Evolutionary conservation across 176 grass and related monocot genomes (phyloP).

Genomic region (Avena insularis): DNA sequence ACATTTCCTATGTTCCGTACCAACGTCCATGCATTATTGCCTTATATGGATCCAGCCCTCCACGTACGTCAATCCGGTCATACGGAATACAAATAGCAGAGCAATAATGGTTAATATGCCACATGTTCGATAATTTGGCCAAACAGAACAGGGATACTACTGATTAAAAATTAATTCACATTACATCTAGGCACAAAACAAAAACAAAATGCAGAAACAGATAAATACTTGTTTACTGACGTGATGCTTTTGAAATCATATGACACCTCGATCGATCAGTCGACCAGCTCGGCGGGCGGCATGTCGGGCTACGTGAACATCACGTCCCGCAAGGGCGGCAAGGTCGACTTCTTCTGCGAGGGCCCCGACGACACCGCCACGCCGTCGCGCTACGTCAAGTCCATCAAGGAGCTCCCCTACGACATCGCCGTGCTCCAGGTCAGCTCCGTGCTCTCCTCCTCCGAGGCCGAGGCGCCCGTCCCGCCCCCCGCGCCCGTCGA

Average conservation of each 20-base stretch:
- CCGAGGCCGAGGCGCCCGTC: constrained; percentile 62
- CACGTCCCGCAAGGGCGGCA: constrained; percentile 54
- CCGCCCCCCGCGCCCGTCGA: constrained; percentile 62
- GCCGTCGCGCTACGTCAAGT: constrained; percentile 54
- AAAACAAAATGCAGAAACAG: neutral
- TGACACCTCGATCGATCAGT: neutral
- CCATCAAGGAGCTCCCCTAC: constrained; percentile 67
- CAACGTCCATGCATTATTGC: constrained; percentile 17
- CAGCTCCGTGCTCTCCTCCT: constrained; percentile 56
- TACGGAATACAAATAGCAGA: neutral
- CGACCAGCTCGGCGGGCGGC: constrained; percentile 47
- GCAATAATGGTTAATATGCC: neutral
- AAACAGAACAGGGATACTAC: neutral
- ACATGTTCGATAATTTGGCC: neutral
- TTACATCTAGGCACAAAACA: neutral
- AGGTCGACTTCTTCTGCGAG: constrained; percentile 52
- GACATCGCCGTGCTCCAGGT: constrained; percentile 68
- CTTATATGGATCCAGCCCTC: neutral
- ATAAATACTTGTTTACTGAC: neutral
- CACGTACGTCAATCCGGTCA: neutral
- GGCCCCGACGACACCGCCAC: constrained; percentile 45
- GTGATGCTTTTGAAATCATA: neutral
- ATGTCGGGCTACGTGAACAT: constrained; percentile 75
- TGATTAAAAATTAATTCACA: neutral
- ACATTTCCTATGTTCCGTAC: constrained; percentile 3